Evolutionary conservation across 345 rosid genomes (phyloP), one percentile per base, ranked within the genome.

Genomic region (Microthlaspi erraticum): DNA sequence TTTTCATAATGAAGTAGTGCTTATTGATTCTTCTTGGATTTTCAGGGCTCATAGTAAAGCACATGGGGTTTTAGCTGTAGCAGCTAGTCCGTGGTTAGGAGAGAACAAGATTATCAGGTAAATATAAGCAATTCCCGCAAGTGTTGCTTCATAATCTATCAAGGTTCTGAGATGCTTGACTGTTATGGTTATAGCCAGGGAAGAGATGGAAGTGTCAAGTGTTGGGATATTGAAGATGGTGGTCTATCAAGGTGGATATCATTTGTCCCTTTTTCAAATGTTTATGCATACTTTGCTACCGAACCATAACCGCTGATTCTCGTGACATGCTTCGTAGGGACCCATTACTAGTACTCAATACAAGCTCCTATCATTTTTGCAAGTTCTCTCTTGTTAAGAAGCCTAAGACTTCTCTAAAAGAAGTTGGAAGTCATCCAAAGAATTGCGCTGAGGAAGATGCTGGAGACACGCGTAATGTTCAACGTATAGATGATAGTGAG

Each of bases 181-280:
- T 64, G 17, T 36, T 58, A 3, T 52, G 36, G 14, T 31, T 64
- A 53, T 81, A 91, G 97, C 76, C 99, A 93, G 79, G 99, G 97
- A 12, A 86, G 89, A 81, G 97, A 94, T 82, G 97, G 97, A 77
- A 89, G 93, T 77, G 90, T 91, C 1, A 91, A 94, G 83, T 82
- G 84, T 69, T 94, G 97, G 99, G 95, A 84, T 78, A 71, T 94
- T 45, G 87, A 72, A 70, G 85, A 88, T 72, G 95, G 96, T 64
- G 97, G 88, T 76, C 75, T 93, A 8, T 85, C 96, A 43, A 87
- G 97, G 98, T n/a, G n/a, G n/a, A n/a, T n/a, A n/a, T n/a, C n/a
- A n/a, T n/a, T n/a, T n/a, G n/a, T 90, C 8, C 8, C 26, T 7
- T 51, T 51, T 64, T 38, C 7, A 11, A 42, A 33, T 61, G 31